Conservation (phyloP, 768 basidiomycete genomes). For the Tubosaeta sp. region DNA sequence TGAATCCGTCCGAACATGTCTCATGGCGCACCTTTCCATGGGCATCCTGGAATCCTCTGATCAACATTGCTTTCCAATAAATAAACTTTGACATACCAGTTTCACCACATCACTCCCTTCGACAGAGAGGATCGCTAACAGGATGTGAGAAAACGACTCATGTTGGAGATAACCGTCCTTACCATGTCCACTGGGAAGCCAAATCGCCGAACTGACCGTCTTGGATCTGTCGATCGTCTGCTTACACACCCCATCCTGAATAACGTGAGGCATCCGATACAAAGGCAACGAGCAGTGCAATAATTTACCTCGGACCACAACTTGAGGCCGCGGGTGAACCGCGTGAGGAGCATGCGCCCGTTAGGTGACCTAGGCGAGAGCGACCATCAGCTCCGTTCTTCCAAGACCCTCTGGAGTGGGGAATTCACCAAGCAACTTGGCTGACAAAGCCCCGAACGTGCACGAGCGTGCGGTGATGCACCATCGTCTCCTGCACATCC, state of each 20-base stretch:
- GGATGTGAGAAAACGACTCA: not conserved
- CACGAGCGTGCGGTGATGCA: slow-evolving; percentile 41
- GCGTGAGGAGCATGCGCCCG: slow-evolving; percentile 42
- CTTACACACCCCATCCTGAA: slow-evolving; percentile 46
- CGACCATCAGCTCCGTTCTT: not conserved
- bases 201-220: slow-evolving; percentile 43
- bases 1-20: not conserved
- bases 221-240: slow-evolving; percentile 45
- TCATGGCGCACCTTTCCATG: slow-evolving; percentile 34
- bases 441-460: slow-evolving; percentile 50
- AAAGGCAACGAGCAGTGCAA: not conserved
- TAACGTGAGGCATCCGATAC: not conserved
- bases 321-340: slow-evolving; percentile 45
- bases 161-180: not conserved
- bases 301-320: slow-evolving; percentile 45
- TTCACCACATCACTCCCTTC: slow-evolving; percentile 45
- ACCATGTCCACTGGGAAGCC: slow-evolving; percentile 49
- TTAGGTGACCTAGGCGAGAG: slow-evolving; percentile 41
- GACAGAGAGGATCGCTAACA: slow-evolving; percentile 46
- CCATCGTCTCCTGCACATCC: slow-evolving; percentile 35
- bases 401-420: not conserved
- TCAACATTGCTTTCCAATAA: not conserved
- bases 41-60: slow-evolving; percentile 30
- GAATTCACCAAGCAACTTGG: slow-evolving; percentile 47
- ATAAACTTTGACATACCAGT: slow-evolving; percentile 30